phyloP scores from a whole-genome alignment of 2,329 filamentous ascomycete species.

The Colletotrichum australisinense region DNA sequence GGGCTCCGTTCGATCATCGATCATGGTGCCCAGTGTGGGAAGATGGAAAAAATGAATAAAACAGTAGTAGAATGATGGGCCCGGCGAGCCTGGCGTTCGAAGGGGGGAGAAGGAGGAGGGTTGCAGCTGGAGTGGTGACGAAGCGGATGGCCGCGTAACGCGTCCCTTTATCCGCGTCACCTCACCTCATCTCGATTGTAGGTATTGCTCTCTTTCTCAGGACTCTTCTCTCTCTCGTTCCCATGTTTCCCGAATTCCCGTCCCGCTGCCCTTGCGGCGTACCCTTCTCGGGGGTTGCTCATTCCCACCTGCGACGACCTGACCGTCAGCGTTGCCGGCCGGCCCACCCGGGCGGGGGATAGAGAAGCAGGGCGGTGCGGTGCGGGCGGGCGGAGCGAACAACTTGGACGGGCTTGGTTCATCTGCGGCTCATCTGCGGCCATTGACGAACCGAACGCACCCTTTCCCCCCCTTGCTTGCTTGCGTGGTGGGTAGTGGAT shows the following conservation, averaged over 20 bases:
- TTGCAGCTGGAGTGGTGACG: not conserved
- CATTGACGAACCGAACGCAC: not conserved
- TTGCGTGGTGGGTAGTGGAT: not conserved
- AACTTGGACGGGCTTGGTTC: not conserved
- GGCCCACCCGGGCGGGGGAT: not conserved
- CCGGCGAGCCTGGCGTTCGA: not conserved
- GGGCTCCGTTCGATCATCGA: not conserved
- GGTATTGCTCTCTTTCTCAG: not conserved
- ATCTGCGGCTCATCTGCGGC: not conserved
- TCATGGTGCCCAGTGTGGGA: not conserved
- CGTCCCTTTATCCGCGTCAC: conserved; percentile 2
- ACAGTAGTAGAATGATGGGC: not conserved
- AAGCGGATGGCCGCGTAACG: conserved; percentile 10
- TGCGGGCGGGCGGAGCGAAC: not conserved
- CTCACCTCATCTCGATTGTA: conserved; percentile 11
- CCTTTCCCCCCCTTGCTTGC: not conserved
- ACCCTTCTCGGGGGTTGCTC: not conserved
- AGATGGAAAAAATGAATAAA: not conserved
- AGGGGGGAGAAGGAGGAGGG: not conserved
- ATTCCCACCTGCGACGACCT: not conserved
- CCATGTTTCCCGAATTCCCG: not conserved
- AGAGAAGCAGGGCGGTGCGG: not conserved
- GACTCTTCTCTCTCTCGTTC: too few species aligned
- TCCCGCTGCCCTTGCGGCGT: not conserved
- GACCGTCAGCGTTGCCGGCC: not conserved